Evolutionary conservation across 805 yeast species (phyloP), one percentile per base, ranked within the genome.

Genomic region (Saturnispora zaruensis): DNA sequence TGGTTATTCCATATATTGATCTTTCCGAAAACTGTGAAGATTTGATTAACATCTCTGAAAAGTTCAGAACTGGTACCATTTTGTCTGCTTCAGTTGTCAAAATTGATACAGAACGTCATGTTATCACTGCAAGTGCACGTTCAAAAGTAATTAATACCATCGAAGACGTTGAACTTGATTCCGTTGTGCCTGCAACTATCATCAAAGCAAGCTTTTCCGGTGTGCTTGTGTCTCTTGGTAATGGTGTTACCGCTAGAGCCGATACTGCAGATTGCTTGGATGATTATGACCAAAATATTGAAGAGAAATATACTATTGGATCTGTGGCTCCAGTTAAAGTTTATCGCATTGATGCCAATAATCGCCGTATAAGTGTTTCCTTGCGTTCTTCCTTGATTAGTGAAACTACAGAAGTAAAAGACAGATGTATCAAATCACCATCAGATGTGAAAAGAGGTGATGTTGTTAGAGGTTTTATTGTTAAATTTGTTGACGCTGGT

Each of bases 381-480:
- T 69, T 87, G 54, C 76, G 95, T 55, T 69, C 78, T 16, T 40
- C 45, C 4, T 28, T 13, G 14, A 13, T 42, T 24, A 18, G 28
- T 36, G 14, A 13, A 9, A 32, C n/a, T 34, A 61, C 64, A 5
- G 65, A 66, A n/a, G 72, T 81, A 11, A 71, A 67, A 48, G 84
- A 82, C 57, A 78, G 72, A 57, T 59, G 66, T 5, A 73, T 85
- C 40, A 59, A 59, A 7, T 62, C 79, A 2, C 61, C 72, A 37
- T 63, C 71, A 4, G 90, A 85, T 55, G 61, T 89, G 52, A 68
- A 71, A 45, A 73, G 77, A 49, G 96, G 95, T 38, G 83, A 80
- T 51, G 73, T 87, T 59, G 81, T 90, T 41, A 77, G 81, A 55
- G 98, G 96, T n/a, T 84, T 82, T 56, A 78, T 91, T 48, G 84